These are phyloP conservation scores for Pythium brachiatum DNA, from an alignment of 352 stramenopile genomes.

Conservation along the genomic window DNA sequence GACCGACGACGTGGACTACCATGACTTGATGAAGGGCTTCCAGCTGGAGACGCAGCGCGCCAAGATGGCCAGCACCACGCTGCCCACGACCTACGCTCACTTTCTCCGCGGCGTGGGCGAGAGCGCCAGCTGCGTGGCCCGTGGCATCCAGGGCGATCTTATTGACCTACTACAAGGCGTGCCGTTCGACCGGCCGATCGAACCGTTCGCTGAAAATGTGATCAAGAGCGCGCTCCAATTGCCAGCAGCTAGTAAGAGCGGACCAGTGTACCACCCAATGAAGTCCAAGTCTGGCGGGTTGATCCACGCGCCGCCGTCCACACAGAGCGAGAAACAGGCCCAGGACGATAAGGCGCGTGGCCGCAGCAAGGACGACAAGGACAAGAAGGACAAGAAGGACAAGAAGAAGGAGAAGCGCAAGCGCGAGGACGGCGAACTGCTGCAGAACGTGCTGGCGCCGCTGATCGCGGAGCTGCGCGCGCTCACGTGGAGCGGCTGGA, in stretches of 20 bases:
- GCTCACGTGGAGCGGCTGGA: conserved; percentile 73
- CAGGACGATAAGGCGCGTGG: conserved; percentile 50
- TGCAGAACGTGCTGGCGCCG: conserved; percentile 75
- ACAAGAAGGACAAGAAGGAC: conserved; percentile 80
- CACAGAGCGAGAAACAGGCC: conserved; percentile 29
- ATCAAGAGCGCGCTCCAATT: conserved; percentile 73
- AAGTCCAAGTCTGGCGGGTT: conserved; percentile 50
- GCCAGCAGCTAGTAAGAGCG: conserved; percentile 53
- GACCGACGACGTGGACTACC: conserved; percentile 55
- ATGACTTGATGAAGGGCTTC: conserved; percentile 62
- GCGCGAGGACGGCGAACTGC: conserved; percentile 55
- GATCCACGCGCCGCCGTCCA: conserved; percentile 62
- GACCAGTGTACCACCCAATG: conserved; percentile 48
- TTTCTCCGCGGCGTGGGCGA: conserved; percentile 67
- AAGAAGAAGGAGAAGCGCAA: conserved; percentile 85
- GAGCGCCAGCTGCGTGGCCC: conserved; percentile 29
- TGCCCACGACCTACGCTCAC: conserved; percentile 72
- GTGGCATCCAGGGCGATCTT: conserved; percentile 48
- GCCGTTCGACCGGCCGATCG: conserved; percentile 77
- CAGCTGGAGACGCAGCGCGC: conserved; percentile 55
- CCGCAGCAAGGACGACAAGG: conserved; percentile 65
- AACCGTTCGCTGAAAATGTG: conserved; percentile 64
- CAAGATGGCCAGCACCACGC: conserved; percentile 57
- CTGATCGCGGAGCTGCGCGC: conserved; percentile 59
- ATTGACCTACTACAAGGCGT: conserved; percentile 61